phyloP scores from a whole-genome alignment of 192 early-diverging fungal species.

The Podila minutissima region DNA sequence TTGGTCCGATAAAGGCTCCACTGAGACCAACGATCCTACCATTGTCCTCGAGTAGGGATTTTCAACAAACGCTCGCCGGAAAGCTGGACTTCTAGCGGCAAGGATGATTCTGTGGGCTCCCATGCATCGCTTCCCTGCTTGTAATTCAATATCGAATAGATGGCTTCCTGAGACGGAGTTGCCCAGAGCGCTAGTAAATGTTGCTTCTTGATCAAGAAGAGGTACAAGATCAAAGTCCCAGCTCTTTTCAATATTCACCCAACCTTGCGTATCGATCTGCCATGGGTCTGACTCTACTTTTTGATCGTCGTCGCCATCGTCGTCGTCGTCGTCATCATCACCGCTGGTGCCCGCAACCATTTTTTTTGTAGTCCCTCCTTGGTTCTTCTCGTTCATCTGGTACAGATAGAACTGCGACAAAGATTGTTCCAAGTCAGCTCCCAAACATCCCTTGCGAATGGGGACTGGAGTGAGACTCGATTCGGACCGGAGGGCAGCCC shows the following conservation, averaged over 20 bases:
- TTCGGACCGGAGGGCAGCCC: constrained; percentile 70
- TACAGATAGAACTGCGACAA: constrained; percentile 46
- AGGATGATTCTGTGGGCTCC: constrained; percentile 62
- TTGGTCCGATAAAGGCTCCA: background rate
- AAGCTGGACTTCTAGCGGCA: constrained; percentile 49
- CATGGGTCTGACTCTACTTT: constrained; percentile 16
- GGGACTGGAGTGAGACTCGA: constrained; percentile 37
- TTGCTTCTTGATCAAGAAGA: constrained; percentile 5
- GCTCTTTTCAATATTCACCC: constrained; percentile 39
- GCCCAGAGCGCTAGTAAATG: background rate
- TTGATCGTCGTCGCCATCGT: background rate
- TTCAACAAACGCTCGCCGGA: constrained; percentile 39
- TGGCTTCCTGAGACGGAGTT: constrained; percentile 39
- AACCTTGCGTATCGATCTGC: constrained; percentile 27
- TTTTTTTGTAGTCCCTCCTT: constrained; percentile 1
- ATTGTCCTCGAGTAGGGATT: background rate
- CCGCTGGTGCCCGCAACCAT: background rate
- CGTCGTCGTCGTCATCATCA: constrained; percentile 35
- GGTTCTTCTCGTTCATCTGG: constrained; percentile 32
- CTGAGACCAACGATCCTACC: constrained; percentile 22
- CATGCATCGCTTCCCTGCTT: constrained; percentile 45
- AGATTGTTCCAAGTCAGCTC: constrained; percentile 49
- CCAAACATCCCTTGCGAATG: constrained; percentile 32
- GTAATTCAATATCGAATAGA: constrained; percentile 57
- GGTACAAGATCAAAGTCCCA: constrained; percentile 47